Base-by-base conservation (phyloP, 495 filamentous ascomycete genomes). In the Cercophora newfieldiana region DNA sequence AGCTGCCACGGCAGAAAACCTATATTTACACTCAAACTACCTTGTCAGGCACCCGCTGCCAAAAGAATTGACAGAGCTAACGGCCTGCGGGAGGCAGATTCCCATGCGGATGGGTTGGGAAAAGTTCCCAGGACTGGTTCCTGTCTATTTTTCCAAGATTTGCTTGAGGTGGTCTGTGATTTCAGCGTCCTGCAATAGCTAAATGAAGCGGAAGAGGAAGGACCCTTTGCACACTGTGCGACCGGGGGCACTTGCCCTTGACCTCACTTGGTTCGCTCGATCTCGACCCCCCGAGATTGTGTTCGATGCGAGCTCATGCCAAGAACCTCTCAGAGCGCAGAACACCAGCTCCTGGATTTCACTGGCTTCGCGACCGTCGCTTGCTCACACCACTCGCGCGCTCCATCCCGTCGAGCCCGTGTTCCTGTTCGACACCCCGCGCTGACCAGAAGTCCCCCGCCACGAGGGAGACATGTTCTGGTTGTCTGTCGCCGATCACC, bases 141-240 rank as follows among this genome's bases (percentile, higher is more conserved):
- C 14, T 58, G 55, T 2, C 2, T 57, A 60, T 60, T 60, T 48
- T 60, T 60, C 58, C 58, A 60, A 60, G 18, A 60, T 60, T 60
- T 60, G 58, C 21, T 48, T n/a, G 19, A 19, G 8, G 18, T 58
- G 19, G n/a, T 19, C 50, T 53, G 21, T 53, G 50, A 26, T 26
- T 24, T 53, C 50, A 8, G 19, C 10, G 50, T 19, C 16, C 50
- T 7, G 24, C n/a, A 26, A 22, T 8, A 24, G 10, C 21, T 7
- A 3, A 26, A n/a, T 7, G 10, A 51, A n/a, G 50, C 16, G 24
- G 2, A 53, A 3, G 19, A 12, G 19, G 21, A 53, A 26, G 24
- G 3, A 53, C 19, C 21, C 24, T 22, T 22, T 33, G 55, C 55
- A 5, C 26, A 31, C 26, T 58, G 26, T 58, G 55, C 25, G 29